These are phyloP conservation scores for Eucalyptus erythrocorys DNA, from an alignment of 345 rosid species.

Conservation along the genomic window DNA sequence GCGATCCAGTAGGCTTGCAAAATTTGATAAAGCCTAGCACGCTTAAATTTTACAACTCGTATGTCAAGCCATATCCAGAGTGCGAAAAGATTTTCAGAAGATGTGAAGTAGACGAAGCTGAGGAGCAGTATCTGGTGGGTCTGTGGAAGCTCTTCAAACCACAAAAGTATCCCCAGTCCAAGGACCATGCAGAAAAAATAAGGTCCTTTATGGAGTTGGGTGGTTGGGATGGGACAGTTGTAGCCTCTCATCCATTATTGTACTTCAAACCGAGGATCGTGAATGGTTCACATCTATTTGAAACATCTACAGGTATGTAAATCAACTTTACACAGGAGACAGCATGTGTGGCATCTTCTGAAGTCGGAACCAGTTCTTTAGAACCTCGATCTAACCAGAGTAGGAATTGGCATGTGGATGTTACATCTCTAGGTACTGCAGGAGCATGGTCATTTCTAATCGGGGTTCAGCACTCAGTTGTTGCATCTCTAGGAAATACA, in stretches of 20 bases:
- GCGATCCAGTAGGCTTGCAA: conserved; percentile 49
- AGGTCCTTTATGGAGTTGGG: conserved; percentile 45
- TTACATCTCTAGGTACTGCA: neutral
- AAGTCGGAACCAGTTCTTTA: no score
- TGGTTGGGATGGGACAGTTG: conserved; percentile 5
- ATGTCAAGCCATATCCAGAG: conserved; percentile 84
- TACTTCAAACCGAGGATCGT: neutral
- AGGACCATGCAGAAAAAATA: conserved; percentile 50
- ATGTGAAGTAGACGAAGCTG: conserved; percentile 20
- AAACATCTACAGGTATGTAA: neutral
- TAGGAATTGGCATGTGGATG: neutral
- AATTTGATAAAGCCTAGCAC: conserved; percentile 59
- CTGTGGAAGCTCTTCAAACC: conserved; percentile 71
- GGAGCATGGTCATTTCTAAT: neutral
- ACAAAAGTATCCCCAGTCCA: no score
- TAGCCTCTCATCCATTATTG: neutral
- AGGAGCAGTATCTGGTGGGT: conserved; percentile 40
- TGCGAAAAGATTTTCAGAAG: conserved; percentile 67
- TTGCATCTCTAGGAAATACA: neutral
- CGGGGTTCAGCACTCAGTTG: neutral
- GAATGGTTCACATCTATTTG: neutral
- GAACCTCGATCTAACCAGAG: neutral
- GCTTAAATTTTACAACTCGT: conserved; percentile 68
- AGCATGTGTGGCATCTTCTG: neutral
- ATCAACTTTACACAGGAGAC: neutral